Percentiles rank a stretch among this genome's conserved stretches.
phyloP scores from a whole-genome alignment of 768 basidiomycete genomes.

The Amanita pallidorosea region DNA sequence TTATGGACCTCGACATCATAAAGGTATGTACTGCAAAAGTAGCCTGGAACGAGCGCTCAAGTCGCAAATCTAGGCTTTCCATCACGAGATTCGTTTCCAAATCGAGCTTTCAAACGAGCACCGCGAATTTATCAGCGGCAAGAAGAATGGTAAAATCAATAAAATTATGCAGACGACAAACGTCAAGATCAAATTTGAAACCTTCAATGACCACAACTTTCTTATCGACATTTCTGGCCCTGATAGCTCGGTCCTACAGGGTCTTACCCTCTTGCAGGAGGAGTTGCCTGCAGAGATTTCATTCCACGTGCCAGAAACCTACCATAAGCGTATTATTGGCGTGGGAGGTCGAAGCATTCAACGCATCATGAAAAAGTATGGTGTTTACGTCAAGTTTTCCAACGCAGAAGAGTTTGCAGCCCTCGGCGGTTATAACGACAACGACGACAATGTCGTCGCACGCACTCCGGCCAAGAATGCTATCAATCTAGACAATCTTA shows the following conservation, averaged over 20 bases:
- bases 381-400: slow-evolving; percentile 99
- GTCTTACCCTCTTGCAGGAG: slow-evolving; percentile 84
- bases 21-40: slow-evolving; percentile 45
- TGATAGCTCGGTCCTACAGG: slow-evolving; percentile 77
- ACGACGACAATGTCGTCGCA: slow-evolving; percentile 98
- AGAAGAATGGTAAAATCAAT: slow-evolving; percentile 99
- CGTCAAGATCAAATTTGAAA: slow-evolving; percentile 98
- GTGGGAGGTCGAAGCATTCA: slow-evolving; percentile 97
- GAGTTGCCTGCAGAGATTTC: slow-evolving; percentile 98
- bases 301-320: slow-evolving; percentile 96
- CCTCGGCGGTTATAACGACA: slow-evolving; percentile 90
- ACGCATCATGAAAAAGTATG: slow-evolving; percentile 98
- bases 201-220: slow-evolving; percentile 94
- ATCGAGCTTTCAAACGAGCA: slow-evolving; percentile 97
- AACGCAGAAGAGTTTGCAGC: slow-evolving; percentile 96
- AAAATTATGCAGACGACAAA: slow-evolving; percentile 98
- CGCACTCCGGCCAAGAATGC: slow-evolving; percentile 97
- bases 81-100: slow-evolving; percentile 97
- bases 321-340: slow-evolving; percentile 98
- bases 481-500: slow-evolving; percentile 87
- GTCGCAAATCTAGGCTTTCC: slow-evolving; percentile 53
- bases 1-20: slow-evolving; percentile 85
- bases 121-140: slow-evolving; percentile 96
- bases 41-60: slow-evolving; percentile 4
- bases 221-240: slow-evolving; percentile 85